Percentiles rank a stretch among this genome's conserved stretches.
phyloP scores from a whole-genome alignment of 202 grass and related monocot species.

The Digitaria exilis region DNA sequence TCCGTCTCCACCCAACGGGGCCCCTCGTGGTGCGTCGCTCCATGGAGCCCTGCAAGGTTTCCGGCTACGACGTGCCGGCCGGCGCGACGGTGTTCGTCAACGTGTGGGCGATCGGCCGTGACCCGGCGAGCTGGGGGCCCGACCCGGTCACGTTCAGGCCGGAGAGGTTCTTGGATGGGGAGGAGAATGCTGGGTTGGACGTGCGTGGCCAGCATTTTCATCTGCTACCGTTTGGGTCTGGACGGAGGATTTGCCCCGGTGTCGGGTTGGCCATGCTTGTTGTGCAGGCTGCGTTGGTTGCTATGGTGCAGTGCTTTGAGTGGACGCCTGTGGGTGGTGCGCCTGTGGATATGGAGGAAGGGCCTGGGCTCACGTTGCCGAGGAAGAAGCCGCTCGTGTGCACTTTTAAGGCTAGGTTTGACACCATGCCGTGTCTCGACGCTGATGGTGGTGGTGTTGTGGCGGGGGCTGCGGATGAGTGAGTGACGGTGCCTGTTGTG shows the following conservation, averaged over 20 bases:
- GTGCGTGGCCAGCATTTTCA: constrained; percentile 76
- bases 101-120: constrained; percentile 85
- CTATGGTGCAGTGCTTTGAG: constrained; percentile 83
- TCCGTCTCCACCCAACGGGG: constrained; percentile 71
- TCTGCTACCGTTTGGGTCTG: constrained; percentile 74
- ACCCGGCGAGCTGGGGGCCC: constrained; percentile 47
- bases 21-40: constrained; percentile 55
- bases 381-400: constrained; percentile 55
- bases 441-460: not conserved
- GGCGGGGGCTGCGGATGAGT: not conserved
- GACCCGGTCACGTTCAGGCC: constrained; percentile 67
- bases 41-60: constrained; percentile 41
- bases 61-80: constrained; percentile 49
- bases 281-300: constrained; percentile 54
- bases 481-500: not conserved
- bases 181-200: constrained; percentile 15
- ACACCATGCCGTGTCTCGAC: constrained; percentile 30
- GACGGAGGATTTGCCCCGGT: constrained; percentile 71
- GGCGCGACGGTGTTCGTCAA: constrained; percentile 73
- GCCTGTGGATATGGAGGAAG: constrained; percentile 75
- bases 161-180: constrained; percentile 54
- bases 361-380: constrained; percentile 56
- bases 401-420: constrained; percentile 43
- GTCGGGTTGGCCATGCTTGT: constrained; percentile 59
- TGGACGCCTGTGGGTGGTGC: constrained; percentile 51